A percentile compares a stretch with the other conserved stretches of the same genome.
These are phyloP conservation scores for Pontederia crassipes DNA, from an alignment of 176 grass and related monocot species.

Conservation along the genomic window DNA sequence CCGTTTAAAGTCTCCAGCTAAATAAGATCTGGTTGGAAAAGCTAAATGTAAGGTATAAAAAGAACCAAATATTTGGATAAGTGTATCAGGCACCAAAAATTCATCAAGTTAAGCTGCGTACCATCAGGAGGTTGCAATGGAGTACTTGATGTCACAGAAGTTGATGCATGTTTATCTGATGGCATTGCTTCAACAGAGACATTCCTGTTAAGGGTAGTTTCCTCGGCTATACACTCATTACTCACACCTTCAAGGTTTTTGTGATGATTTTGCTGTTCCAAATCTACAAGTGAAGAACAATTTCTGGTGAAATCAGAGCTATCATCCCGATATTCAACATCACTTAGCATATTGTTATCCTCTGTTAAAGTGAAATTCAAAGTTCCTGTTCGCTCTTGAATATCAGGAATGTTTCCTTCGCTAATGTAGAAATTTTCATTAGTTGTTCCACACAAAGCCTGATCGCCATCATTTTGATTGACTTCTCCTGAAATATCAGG, in stretches of 20 bases:
- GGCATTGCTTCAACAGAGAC: conserved; percentile 36
- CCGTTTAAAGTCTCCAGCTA: too few relatives aligned
- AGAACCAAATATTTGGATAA: not conserved
- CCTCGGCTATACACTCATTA: conserved; percentile 31
- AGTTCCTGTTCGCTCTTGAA: not conserved
- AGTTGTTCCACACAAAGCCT: not conserved
- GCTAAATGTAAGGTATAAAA: not conserved
- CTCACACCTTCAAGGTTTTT: conserved; percentile 26
- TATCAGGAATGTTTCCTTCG: not conserved
- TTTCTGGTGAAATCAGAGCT: conserved; percentile 5
- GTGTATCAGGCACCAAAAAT: not conserved
- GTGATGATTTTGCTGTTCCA: not conserved
- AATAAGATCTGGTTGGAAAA: too few relatives aligned
- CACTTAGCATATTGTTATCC: not conserved
- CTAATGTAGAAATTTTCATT: not conserved
- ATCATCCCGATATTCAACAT: conserved; percentile 14
- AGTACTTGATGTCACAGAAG: conserved; percentile 39
- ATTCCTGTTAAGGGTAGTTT: conserved; percentile 21
- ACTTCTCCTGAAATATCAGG: not conserved
- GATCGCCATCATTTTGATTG: not conserved
- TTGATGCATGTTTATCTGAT: conserved; percentile 34
- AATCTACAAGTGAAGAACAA: not conserved
- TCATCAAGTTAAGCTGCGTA: not conserved
- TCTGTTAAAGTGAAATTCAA: not conserved
- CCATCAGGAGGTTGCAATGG: conserved; percentile 28